Percentiles rank a stretch among this genome's conserved stretches.
These are phyloP conservation scores for Cordyceps tenuipes DNA, from an alignment of 2,329 filamentous ascomycete genomes.

Conservation along the genomic window DNA sequence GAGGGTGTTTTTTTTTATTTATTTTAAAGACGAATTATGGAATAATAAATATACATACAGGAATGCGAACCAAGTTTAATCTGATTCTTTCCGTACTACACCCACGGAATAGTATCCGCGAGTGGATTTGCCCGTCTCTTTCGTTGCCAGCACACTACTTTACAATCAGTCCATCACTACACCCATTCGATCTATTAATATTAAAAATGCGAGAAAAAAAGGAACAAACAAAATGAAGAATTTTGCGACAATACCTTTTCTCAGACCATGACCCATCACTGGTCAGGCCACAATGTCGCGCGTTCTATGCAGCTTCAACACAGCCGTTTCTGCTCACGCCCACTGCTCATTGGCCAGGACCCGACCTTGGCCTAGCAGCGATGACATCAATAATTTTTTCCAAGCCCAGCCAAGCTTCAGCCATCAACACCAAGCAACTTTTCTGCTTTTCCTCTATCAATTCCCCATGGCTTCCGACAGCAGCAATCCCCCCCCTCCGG, in stretches of 20 bases:
- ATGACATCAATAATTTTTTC: constrained; percentile 10
- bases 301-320: background rate
- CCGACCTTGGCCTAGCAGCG: background rate
- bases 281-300: background rate
- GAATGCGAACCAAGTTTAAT: too few relatives aligned
- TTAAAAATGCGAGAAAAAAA: background rate
- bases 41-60: too few relatives aligned
- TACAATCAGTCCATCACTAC: background rate
- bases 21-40: too few relatives aligned
- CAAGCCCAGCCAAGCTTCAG: background rate
- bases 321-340: background rate
- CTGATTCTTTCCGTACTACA: too few relatives aligned
- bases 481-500: constrained; percentile 14
- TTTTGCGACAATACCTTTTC: background rate
- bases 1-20: too few relatives aligned
- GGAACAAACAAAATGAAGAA: background rate
- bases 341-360: constrained; percentile 1
- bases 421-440: background rate
- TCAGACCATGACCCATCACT: background rate
- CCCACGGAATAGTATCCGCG: too few relatives aligned
- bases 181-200: background rate
- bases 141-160: background rate
- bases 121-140: too few relatives aligned
- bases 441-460: background rate
- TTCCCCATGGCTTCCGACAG: constrained; percentile 22